A percentile compares a stretch with the other conserved stretches of the same genome.
Evolutionary conservation across 345 rosid species (phyloP).

Genomic region (Euphorbia lathyris): DNA sequence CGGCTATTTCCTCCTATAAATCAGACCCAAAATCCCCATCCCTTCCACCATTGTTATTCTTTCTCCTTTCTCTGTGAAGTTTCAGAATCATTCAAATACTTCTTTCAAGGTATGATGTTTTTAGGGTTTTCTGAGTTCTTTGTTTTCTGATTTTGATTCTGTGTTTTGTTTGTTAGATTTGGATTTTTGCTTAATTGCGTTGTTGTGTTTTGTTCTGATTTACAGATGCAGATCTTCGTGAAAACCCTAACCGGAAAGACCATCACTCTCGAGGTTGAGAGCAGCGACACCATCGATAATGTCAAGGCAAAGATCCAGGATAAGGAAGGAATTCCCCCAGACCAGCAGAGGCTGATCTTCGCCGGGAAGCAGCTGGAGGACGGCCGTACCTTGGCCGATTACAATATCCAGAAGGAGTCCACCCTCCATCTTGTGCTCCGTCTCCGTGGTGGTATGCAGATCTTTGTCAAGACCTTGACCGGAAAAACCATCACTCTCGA

Average conservation of each 20-base stretch:
- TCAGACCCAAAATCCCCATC: background rate
- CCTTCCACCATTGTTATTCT: background rate
- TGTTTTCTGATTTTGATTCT: background rate
- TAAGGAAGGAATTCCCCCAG: constrained; percentile 27
- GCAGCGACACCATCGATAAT: constrained; percentile 29
- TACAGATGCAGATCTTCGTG: constrained; percentile 28
- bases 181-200: background rate
- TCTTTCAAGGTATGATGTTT: background rate
- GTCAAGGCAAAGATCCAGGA: constrained; percentile 29
- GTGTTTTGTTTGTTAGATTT: background rate
- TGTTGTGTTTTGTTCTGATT: background rate
- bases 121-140: background rate
- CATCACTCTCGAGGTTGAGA: constrained; percentile 26
- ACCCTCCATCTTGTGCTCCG: constrained; percentile 27
- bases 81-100: too few relatives aligned
- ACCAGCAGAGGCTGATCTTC: constrained; percentile 26
- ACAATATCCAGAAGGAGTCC: constrained; percentile 26
- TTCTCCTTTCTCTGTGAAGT: background rate
- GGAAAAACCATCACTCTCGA: constrained; percentile 25
- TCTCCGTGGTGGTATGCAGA: constrained; percentile 29
- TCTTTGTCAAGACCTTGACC: constrained; percentile 26
- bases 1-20: constrained; percentile 17
- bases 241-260: constrained; percentile 28
- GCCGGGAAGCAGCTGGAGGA: constrained; percentile 27
- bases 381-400: constrained; percentile 25